Evolutionary conservation across 2,329 filamentous ascomycete genomes (phyloP), one percentile per base, ranked within the genome.

Genomic region (Aspergillus pseudoglaucus): DNA sequence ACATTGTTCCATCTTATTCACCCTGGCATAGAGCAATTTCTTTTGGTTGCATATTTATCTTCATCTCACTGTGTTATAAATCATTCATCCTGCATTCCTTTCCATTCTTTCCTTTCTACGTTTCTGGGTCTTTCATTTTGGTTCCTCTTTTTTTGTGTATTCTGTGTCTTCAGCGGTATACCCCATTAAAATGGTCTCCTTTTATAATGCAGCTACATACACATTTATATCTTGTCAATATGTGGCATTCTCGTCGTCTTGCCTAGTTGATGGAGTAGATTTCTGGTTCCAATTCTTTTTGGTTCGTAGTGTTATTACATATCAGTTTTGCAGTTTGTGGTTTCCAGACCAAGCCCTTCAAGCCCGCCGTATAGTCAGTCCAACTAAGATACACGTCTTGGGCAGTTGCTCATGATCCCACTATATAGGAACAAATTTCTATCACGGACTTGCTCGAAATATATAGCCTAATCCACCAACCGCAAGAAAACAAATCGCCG

Each of bases 111-210:
- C 39, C 42, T 45, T 41, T 30, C 17, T n/a, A 12, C 25, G 6
- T 42, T 42, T 17, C 12, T 23, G 41, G 20, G 27, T 44, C 15
- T 44, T 39, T 39, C 37, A 12, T 39, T 20, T 20, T 20, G 17
- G 15, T 14, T 38, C 40, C 37, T 41, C 42, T 47, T 39, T 22
- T 45, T 46, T 45, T 49, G 25, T 30, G 25, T 48, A 47, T 33
- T 46, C 44, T 59, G 52, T 60, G 58, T 60, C 61, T 60, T 52
- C 54, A 61, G 58, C 60, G 59, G 59, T 63, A 60, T 61, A 63
- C 60, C 60, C 61, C 57, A 59, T 39, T 39, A 59, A 58, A 54
- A 52, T 52, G 55, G 46, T 57, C 56, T 56, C 49, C 43, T 50
- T 56, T 49, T 47, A 48, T 49, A 49, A 45, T 48, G 48, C 54